Conservation (phyloP, 78 protist genomes). For the Polysphondylium violaceum region DNA sequence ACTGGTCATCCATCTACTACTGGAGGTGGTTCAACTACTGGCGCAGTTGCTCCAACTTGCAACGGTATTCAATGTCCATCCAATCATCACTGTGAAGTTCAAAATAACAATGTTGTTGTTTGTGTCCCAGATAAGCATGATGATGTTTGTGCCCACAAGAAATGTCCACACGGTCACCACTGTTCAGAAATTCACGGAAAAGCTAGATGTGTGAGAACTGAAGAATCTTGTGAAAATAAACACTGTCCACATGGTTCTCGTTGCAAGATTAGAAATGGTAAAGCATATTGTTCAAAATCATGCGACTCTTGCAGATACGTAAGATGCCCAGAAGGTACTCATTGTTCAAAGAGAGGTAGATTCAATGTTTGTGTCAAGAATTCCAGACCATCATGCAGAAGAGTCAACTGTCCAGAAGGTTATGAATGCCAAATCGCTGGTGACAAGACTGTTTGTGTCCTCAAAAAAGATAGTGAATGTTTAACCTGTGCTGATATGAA, state of each 20-base stretch:
- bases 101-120: not conserved
- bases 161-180: not conserved
- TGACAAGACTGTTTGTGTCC: slow-evolving; percentile 6
- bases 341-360: not conserved
- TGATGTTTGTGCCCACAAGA: too few relatives aligned
- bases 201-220: not conserved
- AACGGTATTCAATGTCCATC: slow-evolving; percentile 4
- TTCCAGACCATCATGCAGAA: not conserved
- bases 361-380: not conserved
- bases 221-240: not conserved
- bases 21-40: slow-evolving; percentile 5
- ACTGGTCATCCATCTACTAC: not conserved
- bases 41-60: slow-evolving; percentile 1
- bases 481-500: slow-evolving; percentile 30
- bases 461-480: not conserved
- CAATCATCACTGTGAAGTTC: not conserved
- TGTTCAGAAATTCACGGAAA: not conserved
- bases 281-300: not conserved
- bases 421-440: slow-evolving; percentile 1
- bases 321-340: not conserved
- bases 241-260: not conserved
- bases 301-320: not conserved
- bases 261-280: slow-evolving; percentile 6
- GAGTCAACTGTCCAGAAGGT: not conserved
- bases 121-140: too few relatives aligned